These are phyloP conservation scores for Naganishia antarctica DNA, from an alignment of 768 basidiomycete genomes.

Conservation along the genomic window DNA sequence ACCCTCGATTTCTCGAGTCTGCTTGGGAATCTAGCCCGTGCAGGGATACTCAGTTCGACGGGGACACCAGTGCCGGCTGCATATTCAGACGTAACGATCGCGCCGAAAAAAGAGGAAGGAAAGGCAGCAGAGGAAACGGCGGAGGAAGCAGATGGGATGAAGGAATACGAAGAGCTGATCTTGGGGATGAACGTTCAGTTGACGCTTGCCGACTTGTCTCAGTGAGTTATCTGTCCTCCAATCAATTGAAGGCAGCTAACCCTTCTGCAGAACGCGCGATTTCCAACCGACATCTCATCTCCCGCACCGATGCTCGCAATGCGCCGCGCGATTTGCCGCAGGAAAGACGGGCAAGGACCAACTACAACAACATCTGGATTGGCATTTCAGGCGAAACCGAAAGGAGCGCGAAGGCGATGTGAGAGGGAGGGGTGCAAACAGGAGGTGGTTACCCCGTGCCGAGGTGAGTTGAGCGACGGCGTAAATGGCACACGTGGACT, in stretches of 20 bases:
- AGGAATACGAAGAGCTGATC: conserved; percentile 46
- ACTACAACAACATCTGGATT: conserved; percentile 85
- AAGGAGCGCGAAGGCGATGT: conserved; percentile 57
- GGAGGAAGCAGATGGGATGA: conserved; percentile 31
- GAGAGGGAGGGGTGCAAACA: conserved; percentile 65
- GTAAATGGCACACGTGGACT: not conserved
- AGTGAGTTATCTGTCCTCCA: conserved; percentile 33
- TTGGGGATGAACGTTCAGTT: conserved; percentile 37
- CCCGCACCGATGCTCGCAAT: conserved; percentile 84
- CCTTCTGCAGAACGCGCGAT: conserved; percentile 14
- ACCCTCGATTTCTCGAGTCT: conserved; percentile 16
- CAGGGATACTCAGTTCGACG: conserved; percentile 3
- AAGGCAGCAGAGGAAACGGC: not conserved
- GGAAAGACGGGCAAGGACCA: conserved; percentile 64
- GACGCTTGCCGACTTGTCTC: conserved; percentile 36
- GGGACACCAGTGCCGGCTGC: conserved; percentile 1
- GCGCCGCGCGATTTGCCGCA: conserved; percentile 79
- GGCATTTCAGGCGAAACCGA: conserved; percentile 88
- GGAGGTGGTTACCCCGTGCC: conserved; percentile 78
- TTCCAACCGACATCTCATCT: conserved; percentile 54
- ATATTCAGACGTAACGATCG: not conserved
- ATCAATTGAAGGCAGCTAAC: too few relatives aligned
- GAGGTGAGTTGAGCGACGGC: conserved; percentile 58
- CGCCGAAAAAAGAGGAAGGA: not conserved
- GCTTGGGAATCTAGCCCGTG: conserved; percentile 8